Conservation (phyloP, 371 early-diverging fungal species). For the Syncephalastrum racemosum region DNA sequence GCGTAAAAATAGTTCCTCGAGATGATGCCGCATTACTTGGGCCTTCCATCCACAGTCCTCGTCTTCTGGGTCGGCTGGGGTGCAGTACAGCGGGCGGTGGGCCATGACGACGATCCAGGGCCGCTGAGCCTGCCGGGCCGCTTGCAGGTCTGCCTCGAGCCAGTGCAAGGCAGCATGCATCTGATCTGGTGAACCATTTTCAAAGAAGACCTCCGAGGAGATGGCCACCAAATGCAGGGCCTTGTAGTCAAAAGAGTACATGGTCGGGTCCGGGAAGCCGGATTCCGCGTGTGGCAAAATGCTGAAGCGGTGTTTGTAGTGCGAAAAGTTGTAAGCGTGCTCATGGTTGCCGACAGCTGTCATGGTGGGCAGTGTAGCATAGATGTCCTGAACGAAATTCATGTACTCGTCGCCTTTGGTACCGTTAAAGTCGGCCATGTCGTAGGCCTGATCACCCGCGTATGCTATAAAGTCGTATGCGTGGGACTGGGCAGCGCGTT, state of each 20-base stretch:
- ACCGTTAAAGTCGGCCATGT: constrained; percentile 28
- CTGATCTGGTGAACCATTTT: constrained; percentile 15
- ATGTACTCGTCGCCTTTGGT: constrained; percentile 29
- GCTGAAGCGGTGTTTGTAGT: constrained; percentile 26
- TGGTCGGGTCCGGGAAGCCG: constrained; percentile 16
- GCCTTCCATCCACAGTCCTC: constrained; percentile 10
- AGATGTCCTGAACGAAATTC: constrained; percentile 26
- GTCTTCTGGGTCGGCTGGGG: constrained; percentile 7
- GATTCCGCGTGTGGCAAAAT: constrained; percentile 20
- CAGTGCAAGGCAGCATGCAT: constrained; percentile 25
- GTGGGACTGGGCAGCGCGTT: constrained; percentile 21
- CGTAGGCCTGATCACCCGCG: constrained; percentile 29
- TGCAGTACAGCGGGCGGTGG: constrained; percentile 28
- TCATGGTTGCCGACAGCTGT: constrained; percentile 25
- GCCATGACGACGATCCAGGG: constrained; percentile 33
- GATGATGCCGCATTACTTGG: constrained; percentile 12
- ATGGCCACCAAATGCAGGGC: constrained; percentile 22
- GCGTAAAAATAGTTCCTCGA: constrained; percentile 14
- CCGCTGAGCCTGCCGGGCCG: constrained; percentile 16
- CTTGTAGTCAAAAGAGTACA: constrained; percentile 25
- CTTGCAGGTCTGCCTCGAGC: constrained; percentile 29
- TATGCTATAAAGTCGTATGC: constrained; percentile 35
- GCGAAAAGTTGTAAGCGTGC: constrained; percentile 25
- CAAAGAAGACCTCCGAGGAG: constrained; percentile 24
- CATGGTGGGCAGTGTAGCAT: constrained; percentile 26